Base-by-base conservation (phyloP, 306 rosid genomes). In the Cyamopsis tetragonoloba region DNA sequence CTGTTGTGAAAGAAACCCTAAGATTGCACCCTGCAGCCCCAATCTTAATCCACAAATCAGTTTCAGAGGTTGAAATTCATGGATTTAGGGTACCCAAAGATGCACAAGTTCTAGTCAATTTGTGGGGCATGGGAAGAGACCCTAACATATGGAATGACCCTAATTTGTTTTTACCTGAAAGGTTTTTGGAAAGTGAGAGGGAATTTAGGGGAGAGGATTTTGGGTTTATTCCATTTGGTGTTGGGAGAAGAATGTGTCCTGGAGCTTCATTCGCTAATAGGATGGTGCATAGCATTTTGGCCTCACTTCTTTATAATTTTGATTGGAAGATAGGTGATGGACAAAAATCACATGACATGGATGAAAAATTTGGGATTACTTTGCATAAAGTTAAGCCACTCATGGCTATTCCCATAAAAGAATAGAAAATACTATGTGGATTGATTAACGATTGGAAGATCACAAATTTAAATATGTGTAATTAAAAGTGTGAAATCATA, bases 181-280 rank as follows among this genome's bases (percentile, higher is more conserved):
- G 82, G 38, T 78, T 72, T 50, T 8, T 78, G 0, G 60, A 35
- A 3, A 49, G 20, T 11, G 71, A 44, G 1, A 15, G 19, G 14
- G 79, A 42, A 39, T 59, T 56, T 2, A 67, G 15, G 41, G 78
- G 66, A 5, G 23, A 60, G 1, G 75, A 78, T 43, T 50, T 41
- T n/a, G 79, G 53, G 18, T 64, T 46, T 13, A 47, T 78, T 17
- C 79, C 79, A 0, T 78, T 79, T 73, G 79, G 83, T 2, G 43
- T 60, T 13, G 83, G 83, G 1, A 79, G 83, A 48, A 73, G 83
- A 58, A 53, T 67, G 54, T 79, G 79, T n/a, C 82, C 72, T 0
- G 78, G 72, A 3, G 0, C 44, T 19, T 17, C 72, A 31, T 32
- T 73, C 0, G 67, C 72, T 22, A 4, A 30, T 1, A 73, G 78